Base-by-base conservation (phyloP, 164 flowering plant genomes). In the Liquidambar formosana region DNA sequence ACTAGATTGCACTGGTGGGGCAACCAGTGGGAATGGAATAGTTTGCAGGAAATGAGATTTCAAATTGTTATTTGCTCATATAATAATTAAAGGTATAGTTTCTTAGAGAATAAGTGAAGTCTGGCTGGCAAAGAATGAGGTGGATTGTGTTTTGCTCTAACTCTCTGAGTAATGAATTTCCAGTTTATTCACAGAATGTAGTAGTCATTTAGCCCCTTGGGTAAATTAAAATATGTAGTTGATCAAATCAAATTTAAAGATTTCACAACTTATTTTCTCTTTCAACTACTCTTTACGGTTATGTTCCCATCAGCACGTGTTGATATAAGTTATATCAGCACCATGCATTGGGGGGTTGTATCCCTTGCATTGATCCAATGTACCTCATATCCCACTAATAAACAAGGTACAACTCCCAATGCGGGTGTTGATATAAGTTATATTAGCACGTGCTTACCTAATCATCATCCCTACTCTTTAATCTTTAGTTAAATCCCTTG, bases 31-130 rank as follows among this genome's bases (percentile, higher is more conserved):
- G 48, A 73, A 73, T 66, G 93, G 89, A 48, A 82, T 90, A 53
- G 84, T 88, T 59, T 86, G 96, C 81, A 82, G 78, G 76, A 90
- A 77, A 78, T 85, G 73, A 83, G 43, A 47, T 15, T 38, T 45
- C 18, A 33, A 57, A 14, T 13, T 21, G 33, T 45, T 15, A 6
- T 18, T 54, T 26, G 3, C 16, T 46, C 15, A 11, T 2, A 10
- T 13, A 70, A 44, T 38, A 19, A 57, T 10, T 13, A 14, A 66
- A 60, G 18, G 59, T 43, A 21, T 22, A 22, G 0, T 5, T 5
- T 54, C 21, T 25, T 47, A 33, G 8, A 26, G 61, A 57, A 58
- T 58, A 58, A 28, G 43, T 52, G 23, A 52, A 52, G 10, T 4
- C 2, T 9, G 57, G 57, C 23, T n/a, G 5, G 57, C 23, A 52